Conservation (phyloP, 1,139 yeast genomes). For the Lodderomyces orthopsilosis region DNA sequence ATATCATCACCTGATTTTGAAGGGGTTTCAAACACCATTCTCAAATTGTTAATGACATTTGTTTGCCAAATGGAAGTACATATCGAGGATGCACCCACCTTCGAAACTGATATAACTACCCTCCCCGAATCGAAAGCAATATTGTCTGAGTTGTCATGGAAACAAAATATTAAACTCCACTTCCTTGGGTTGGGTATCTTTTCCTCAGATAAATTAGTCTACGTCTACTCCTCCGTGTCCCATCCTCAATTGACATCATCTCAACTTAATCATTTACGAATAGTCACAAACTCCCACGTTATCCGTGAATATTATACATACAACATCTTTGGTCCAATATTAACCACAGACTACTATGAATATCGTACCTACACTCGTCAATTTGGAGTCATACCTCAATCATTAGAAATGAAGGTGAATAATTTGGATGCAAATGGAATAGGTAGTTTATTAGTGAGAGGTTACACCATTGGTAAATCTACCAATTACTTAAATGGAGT, state of each 20-base stretch:
- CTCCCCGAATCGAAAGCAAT: constrained; percentile 6
- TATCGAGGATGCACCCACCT: constrained; percentile 5
- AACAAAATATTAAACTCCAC: constrained; percentile 1
- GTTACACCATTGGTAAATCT: constrained; percentile 62
- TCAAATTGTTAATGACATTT: constrained; percentile 31
- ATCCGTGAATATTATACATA: constrained; percentile 50
- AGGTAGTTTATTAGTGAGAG: constrained; percentile 59
- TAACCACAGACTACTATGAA: constrained; percentile 61
- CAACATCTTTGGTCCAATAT: constrained; percentile 55
- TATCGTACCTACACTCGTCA: constrained; percentile 40
- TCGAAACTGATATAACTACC: constrained; percentile 7
- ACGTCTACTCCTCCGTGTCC: constrained; percentile 4
- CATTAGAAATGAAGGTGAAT: constrained; percentile 47
- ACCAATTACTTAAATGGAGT: constrained; percentile 18
- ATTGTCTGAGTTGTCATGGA: constrained; percentile 1
- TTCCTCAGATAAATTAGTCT: constrained; percentile 7
- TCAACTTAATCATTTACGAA: constrained; percentile 43
- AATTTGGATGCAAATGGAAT: constrained; percentile 29
- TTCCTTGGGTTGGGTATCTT: constrained; percentile 7
- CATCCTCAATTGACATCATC: constrained; percentile 20
- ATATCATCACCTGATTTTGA: constrained; percentile 22
- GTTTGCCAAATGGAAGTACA: constrained; percentile 14
- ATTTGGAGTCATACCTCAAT: constrained; percentile 50
- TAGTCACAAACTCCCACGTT: constrained; percentile 48
- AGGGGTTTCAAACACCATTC: constrained; percentile 24